Conservation (phyloP, 2,329 filamentous ascomycete genomes). For the Tolypocladium inflatum region DNA sequence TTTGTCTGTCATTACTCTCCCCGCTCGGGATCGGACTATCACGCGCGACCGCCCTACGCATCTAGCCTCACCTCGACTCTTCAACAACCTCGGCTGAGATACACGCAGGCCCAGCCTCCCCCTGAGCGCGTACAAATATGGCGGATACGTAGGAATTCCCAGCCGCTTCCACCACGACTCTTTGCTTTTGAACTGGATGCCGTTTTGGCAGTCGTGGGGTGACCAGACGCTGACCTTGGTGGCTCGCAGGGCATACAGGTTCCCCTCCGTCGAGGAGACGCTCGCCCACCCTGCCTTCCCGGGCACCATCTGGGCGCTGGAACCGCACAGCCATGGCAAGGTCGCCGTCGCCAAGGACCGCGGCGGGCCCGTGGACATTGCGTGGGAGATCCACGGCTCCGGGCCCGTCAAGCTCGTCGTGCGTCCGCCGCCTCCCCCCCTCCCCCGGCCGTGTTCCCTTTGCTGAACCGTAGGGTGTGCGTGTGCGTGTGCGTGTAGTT, state of each 20-base stretch:
- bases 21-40: background rate
- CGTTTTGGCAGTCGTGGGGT: background rate
- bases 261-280: conserved; percentile 46
- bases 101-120: background rate
- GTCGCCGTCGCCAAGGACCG: conserved; percentile 56
- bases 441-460: background rate
- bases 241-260: conserved; percentile 7
- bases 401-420: conserved; percentile 67
- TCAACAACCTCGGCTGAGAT: background rate
- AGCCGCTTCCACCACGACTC: background rate
- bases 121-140: background rate
- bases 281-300: conserved; percentile 56
- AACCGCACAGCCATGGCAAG: conserved; percentile 52
- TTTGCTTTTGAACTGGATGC: background rate
- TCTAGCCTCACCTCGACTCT: background rate
- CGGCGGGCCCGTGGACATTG: conserved; percentile 66
- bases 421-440: conserved; percentile 25
- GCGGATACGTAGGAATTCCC: background rate
- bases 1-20: background rate
- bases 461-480: background rate
- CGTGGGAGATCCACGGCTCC: conserved; percentile 71
- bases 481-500: conserved; percentile 39
- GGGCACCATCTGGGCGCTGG: conserved; percentile 58
- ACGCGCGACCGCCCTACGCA: background rate
- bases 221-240: background rate